Conservation (phyloP, 768 basidiomycete genomes). For the Rossbeevera mucosa region DNA sequence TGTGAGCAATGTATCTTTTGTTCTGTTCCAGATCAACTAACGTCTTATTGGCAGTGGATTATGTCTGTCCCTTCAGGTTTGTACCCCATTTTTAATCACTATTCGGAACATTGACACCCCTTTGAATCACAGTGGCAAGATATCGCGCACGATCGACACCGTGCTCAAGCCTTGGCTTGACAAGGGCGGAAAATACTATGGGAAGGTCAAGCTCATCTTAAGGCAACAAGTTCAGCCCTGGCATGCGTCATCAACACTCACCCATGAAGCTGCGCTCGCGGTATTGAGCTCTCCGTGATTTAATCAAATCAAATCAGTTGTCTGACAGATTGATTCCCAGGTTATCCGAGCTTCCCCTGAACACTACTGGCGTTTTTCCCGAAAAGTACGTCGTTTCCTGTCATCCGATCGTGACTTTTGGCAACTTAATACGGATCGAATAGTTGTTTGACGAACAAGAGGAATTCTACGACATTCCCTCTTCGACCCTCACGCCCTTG, state of each 20-base stretch:
- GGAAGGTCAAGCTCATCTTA: slow-evolving; percentile 71
- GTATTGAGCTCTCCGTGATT: slow-evolving; percentile 38
- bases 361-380: slow-evolving; percentile 77
- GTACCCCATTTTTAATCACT: neutral
- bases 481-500: slow-evolving; percentile 58
- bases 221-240: slow-evolving; percentile 74
- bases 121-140: slow-evolving; percentile 45
- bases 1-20: slow-evolving; percentile 37
- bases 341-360: slow-evolving; percentile 67
- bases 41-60: slow-evolving; percentile 55
- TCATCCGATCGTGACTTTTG: neutral
- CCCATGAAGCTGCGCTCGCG: slow-evolving; percentile 80
- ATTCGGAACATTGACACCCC: neutral
- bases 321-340: slow-evolving; percentile 30
- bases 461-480: slow-evolving; percentile 77
- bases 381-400: slow-evolving; percentile 41
- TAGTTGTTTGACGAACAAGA: slow-evolving; percentile 75
- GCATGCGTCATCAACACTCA: slow-evolving; percentile 71
- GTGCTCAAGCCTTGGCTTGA: slow-evolving; percentile 58
- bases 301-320: neutral
- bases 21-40: neutral
- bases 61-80: slow-evolving; percentile 81
- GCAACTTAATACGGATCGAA: neutral
- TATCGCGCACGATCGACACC: slow-evolving; percentile 53
- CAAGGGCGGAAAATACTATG: slow-evolving; percentile 56